These are phyloP conservation scores for Immersiporthe knoxdaviesiana DNA, from an alignment of 2,329 filamentous ascomycete species.

Conservation along the genomic window DNA sequence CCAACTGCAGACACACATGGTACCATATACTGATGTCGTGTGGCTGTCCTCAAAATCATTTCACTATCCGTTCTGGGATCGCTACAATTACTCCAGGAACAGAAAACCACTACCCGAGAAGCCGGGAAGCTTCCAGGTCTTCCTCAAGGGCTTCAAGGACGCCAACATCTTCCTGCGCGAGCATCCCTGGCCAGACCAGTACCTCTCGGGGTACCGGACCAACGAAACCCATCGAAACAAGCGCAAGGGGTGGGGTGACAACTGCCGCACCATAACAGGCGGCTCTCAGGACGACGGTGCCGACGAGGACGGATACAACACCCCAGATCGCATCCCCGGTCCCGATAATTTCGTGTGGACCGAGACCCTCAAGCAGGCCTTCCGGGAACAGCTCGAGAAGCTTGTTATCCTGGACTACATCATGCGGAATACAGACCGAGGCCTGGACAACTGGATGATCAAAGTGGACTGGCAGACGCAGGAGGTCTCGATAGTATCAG, in stretches of 20 bases:
- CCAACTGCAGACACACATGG: conserved; percentile 86
- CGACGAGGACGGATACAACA: conserved; percentile 46
- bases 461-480: conserved; percentile 86
- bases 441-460: conserved; percentile 99
- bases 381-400: conserved; percentile 94
- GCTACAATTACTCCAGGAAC: conserved; percentile 83
- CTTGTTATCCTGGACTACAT: conserved; percentile 97
- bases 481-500: conserved; percentile 82
- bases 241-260: conserved; percentile 78
- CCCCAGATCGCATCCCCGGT: conserved; percentile 43
- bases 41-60: conserved; percentile 95
- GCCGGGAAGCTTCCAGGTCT: conserved; percentile 94
- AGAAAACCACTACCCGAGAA: conserved; percentile 87
- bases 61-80: conserved; percentile 97
- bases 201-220: conserved; percentile 69
- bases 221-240: conserved; percentile 68
- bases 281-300: conserved; percentile 63
- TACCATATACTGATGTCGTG: conserved; percentile 95
- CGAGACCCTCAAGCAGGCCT: conserved; percentile 82
- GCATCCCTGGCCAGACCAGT: conserved; percentile 95
- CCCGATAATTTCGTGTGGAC: conserved; percentile 80
- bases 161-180: conserved; percentile 94
- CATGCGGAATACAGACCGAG: conserved; percentile 97
- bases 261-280: conserved; percentile 67
- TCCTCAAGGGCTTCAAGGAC: conserved; percentile 95